Conservation (phyloP, 2,329 filamentous ascomycete species). For the Diaporthe longicolla region DNA sequence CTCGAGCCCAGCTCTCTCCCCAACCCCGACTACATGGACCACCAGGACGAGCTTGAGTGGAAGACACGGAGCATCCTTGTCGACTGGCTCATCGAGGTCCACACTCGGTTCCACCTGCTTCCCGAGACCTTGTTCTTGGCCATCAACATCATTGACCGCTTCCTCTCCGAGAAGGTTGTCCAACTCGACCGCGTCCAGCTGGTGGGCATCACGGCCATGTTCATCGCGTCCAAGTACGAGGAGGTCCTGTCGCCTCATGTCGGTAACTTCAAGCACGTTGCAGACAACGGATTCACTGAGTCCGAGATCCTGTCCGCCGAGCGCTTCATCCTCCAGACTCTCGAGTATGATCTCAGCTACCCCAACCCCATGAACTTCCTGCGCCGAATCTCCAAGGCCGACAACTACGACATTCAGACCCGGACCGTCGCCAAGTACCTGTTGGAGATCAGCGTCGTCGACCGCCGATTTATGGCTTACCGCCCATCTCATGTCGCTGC, state of each 20-base stretch:
- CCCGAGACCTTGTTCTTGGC: constrained; percentile 97
- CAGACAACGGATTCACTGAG: constrained; percentile 96
- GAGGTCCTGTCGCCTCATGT: constrained; percentile 98
- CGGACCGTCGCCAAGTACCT: constrained; percentile 98
- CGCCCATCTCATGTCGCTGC: constrained; percentile 92
- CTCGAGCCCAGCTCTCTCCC: constrained; percentile 85
- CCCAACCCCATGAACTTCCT: constrained; percentile 99
- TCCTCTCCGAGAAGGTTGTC: constrained; percentile 94
- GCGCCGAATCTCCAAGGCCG: constrained; percentile 97
- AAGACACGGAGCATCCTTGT: constrained; percentile 98
- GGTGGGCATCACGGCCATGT: constrained; percentile 98
- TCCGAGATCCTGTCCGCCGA: constrained; percentile 97
- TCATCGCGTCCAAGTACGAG: constrained; percentile 99
- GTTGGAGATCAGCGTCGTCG: constrained; percentile 95
- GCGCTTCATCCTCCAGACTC: constrained; percentile 89
- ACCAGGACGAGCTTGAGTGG: constrained; percentile 96
- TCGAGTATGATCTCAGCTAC: constrained; percentile 98
- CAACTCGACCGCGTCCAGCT: constrained; percentile 96
- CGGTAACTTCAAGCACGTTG: constrained; percentile 95
- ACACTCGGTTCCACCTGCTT: constrained; percentile 94
- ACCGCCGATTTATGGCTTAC: constrained; percentile 93
- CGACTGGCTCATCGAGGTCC: constrained; percentile 98
- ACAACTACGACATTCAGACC: constrained; percentile 99
- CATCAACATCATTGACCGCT: constrained; percentile 98
- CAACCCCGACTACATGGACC: constrained; percentile 94